Conservation (phyloP, 2,329 filamentous ascomycete genomes). For the Hirsutella rhossiliensis region DNA sequence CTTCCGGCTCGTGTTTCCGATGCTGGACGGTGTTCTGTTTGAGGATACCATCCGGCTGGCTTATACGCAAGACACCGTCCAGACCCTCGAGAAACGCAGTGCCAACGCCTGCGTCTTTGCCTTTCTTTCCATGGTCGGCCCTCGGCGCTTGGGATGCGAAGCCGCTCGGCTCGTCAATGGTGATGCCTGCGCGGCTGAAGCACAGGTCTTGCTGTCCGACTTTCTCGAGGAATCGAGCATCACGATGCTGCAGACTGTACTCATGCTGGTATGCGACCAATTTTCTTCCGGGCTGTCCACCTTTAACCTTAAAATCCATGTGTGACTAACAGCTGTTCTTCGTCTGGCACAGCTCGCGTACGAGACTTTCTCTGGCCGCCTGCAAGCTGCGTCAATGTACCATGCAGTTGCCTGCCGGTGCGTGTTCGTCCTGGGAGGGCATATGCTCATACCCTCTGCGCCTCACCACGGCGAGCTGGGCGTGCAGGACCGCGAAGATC, state of each 20-base stretch:
- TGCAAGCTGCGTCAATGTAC: constrained; percentile 31
- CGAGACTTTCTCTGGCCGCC: constrained; percentile 30
- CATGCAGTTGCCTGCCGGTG: constrained; percentile 32
- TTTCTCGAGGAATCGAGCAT: constrained; percentile 30
- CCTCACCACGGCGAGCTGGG: constrained; percentile 6
- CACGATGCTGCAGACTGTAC: constrained; percentile 28
- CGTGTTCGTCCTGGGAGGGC: constrained; percentile 35
- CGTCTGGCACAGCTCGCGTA: constrained; percentile 21
- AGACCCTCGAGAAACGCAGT: constrained; percentile 15
- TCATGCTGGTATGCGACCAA: constrained; percentile 32
- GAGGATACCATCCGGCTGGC: constrained; percentile 29
- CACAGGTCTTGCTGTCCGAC: constrained; percentile 28
- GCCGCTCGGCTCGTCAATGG: constrained; percentile 19
- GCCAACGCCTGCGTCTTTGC: constrained; percentile 35
- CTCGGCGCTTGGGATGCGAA: constrained; percentile 8
- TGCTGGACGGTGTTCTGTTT: constrained; percentile 35
- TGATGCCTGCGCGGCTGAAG: constrained; percentile 26
- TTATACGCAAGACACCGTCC: constrained; percentile 10
- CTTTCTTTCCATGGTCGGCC: constrained; percentile 27
- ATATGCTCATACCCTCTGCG: constrained; percentile 15
- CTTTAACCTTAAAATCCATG: neutral
- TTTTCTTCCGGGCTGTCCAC: neutral
- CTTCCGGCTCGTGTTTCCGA: constrained; percentile 33
- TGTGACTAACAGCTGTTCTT: too few relatives aligned
- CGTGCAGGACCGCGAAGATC: constrained; percentile 13